phyloP scores from a whole-genome alignment of 2,329 filamentous ascomycete genomes.

The Paecilomyces sp. region DNA sequence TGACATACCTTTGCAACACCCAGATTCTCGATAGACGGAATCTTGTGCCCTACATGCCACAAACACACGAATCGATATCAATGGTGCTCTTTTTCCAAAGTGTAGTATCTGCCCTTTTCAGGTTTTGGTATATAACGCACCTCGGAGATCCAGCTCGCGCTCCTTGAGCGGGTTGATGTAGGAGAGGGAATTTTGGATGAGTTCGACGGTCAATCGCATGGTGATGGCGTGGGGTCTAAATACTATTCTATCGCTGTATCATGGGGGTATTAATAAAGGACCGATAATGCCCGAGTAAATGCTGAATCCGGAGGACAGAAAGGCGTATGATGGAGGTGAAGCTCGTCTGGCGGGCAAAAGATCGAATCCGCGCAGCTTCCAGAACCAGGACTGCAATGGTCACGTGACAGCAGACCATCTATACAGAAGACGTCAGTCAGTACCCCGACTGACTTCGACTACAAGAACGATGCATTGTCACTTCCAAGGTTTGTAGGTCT shows the following conservation, averaged over 20 bases:
- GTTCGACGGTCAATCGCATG: slow-evolving; percentile 94
- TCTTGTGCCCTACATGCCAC: slow-evolving; percentile 78
- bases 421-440: neutral
- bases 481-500: neutral
- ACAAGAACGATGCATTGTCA: neutral
- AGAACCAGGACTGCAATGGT: neutral
- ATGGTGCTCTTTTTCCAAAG: slow-evolving; percentile 64
- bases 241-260: neutral
- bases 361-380: neutral
- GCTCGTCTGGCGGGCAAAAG: neutral
- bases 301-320: neutral
- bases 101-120: slow-evolving; percentile 98
- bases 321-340: neutral
- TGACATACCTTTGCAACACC: slow-evolving; percentile 79
- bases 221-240: slow-evolving; percentile 17
- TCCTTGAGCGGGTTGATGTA: slow-evolving; percentile 99
- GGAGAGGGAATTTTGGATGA: slow-evolving; percentile 89
- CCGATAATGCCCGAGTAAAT: neutral
- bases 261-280: neutral
- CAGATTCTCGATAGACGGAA: slow-evolving; percentile 94
- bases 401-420: neutral
- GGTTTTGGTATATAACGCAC: slow-evolving; percentile 56
- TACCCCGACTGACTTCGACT: neutral
- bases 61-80: slow-evolving; percentile 61
- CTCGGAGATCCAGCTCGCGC: slow-evolving; percentile 97